Evolutionary conservation across 805 yeast species (phyloP).

Genomic region (Suhomyces sp.): DNA sequence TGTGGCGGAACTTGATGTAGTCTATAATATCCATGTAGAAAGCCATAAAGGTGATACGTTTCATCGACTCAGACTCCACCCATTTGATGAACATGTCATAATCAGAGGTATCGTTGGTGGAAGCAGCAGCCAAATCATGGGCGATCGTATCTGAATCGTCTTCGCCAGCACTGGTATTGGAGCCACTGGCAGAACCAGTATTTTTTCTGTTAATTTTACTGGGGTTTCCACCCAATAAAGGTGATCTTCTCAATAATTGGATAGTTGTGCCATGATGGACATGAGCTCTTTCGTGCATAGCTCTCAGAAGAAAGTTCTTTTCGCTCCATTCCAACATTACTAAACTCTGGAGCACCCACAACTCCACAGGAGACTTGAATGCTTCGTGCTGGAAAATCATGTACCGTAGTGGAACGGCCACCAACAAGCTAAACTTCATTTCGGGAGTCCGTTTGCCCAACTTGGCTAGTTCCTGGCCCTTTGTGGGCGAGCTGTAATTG

Average conservation of each 20-base stretch:
- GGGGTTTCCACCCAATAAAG: conserved; percentile 73
- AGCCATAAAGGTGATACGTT: conserved; percentile 76
- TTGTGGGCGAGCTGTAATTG: conserved; percentile 28
- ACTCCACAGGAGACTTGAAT: conserved; percentile 71
- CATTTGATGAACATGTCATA: conserved; percentile 52
- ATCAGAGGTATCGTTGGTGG: conserved; percentile 23
- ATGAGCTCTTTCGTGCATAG: conserved; percentile 77
- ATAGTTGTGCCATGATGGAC: conserved; percentile 85
- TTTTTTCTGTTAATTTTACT: conserved; percentile 24
- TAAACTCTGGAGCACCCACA: conserved; percentile 76
- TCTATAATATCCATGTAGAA: conserved; percentile 79
- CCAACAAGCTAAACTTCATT: conserved; percentile 41
- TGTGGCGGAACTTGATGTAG: conserved; percentile 75
- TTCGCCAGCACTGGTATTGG: conserved; percentile 32
- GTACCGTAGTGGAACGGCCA: conserved; percentile 64
- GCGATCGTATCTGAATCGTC: conserved; percentile 27
- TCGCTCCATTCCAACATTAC: conserved; percentile 76
- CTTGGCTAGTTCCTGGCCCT: conserved; percentile 14
- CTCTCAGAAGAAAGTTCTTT: conserved; percentile 65
- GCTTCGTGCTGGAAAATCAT: conserved; percentile 66
- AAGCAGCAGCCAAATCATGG: conserved; percentile 9
- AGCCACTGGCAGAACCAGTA: conserved; percentile 19
- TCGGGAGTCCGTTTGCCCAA: conserved; percentile 26
- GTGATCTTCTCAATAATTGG: conserved; percentile 72
- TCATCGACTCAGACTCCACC: conserved; percentile 78